Evolutionary conservation across 768 basidiomycete genomes (phyloP).

Genomic region (Lactarius trivialis): DNA sequence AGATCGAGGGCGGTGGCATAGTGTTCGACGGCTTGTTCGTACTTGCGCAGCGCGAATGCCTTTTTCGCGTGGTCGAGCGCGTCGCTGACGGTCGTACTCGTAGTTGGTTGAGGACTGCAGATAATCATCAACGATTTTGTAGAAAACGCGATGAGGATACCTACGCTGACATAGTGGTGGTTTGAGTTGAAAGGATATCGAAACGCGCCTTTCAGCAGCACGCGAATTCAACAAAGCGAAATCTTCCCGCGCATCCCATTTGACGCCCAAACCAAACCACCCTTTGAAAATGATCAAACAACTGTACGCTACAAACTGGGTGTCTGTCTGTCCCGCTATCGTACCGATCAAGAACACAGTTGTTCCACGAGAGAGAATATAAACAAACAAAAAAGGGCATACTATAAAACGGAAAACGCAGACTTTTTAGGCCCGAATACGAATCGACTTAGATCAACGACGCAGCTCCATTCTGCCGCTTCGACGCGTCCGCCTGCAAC

Average conservation of each 20-base stretch:
- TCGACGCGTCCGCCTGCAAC: conserved; percentile 23
- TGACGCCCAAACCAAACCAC: neutral
- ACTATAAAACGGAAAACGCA: too few relatives aligned
- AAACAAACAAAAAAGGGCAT: neutral
- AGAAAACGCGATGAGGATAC: neutral
- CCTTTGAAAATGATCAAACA: neutral
- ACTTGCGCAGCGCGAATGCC: conserved; percentile 82
- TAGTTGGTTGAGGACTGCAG: neutral
- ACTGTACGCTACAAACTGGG: neutral
- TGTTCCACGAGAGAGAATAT: neutral
- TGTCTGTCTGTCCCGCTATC: neutral
- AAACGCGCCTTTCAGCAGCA: too few relatives aligned
- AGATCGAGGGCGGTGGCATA: conserved; percentile 82
- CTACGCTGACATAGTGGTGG: conserved; percentile 13
- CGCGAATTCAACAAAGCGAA: neutral
- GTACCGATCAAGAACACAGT: neutral
- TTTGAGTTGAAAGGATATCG: neutral
- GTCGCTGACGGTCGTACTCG: conserved; percentile 38
- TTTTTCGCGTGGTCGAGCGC: conserved; percentile 76
- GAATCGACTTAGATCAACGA: conserved; percentile 41
- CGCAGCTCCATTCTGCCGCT: conserved; percentile 35
- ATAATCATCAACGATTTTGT: neutral
- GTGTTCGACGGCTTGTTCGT: conserved; percentile 76
- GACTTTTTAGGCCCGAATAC: too few relatives aligned
- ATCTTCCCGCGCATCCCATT: conserved; percentile 1